These are phyloP conservation scores for Macadamia tetraphylla DNA, from an alignment of 164 flowering plant genomes.

Conservation along the genomic window DNA sequence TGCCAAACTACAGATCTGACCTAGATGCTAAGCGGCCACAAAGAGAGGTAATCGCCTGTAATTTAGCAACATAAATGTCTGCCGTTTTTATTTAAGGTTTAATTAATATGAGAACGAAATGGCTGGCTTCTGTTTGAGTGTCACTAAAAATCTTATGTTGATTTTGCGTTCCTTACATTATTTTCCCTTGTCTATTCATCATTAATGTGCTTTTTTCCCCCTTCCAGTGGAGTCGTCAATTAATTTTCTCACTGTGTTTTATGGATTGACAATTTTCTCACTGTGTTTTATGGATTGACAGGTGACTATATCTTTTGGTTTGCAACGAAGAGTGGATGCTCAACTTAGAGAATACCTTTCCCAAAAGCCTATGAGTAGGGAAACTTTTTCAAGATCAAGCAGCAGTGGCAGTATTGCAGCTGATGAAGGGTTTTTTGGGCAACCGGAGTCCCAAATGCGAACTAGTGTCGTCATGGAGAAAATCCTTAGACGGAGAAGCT, in stretches of 20 bases:
- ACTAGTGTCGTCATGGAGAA: constrained; percentile 54
- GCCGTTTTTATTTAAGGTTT: too few species aligned
- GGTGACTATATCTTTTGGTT: constrained; percentile 53
- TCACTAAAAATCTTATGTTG: too few species aligned
- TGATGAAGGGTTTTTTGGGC: constrained; percentile 74
- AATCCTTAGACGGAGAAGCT: constrained; percentile 47
- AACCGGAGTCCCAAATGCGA: constrained; percentile 41
- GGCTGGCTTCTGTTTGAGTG: too few species aligned
- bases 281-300: constrained; percentile 21
- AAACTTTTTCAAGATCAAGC: constrained; percentile 48
- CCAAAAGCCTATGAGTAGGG: constrained; percentile 37
- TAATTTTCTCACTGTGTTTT: too few species aligned
- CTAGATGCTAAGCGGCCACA: constrained; percentile 89
- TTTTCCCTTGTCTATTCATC: not conserved
- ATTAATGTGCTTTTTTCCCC: not conserved
- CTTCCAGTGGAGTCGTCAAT: not conserved
- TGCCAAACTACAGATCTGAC: constrained; percentile 90
- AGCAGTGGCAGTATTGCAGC: constrained; percentile 48
- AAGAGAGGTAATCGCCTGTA: constrained; percentile 58
- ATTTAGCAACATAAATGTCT: not conserved
- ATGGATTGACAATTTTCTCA: not conserved
- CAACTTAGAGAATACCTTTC: constrained; percentile 51
- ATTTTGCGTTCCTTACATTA: not conserved
- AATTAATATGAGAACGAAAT: too few species aligned
- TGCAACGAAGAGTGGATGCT: constrained; percentile 61